Percentiles rank a stretch among this genome's conserved stretches.
These are phyloP conservation scores for Phytophthora sansomeana DNA, from an alignment of 352 stramenopile species.

Conservation along the genomic window DNA sequence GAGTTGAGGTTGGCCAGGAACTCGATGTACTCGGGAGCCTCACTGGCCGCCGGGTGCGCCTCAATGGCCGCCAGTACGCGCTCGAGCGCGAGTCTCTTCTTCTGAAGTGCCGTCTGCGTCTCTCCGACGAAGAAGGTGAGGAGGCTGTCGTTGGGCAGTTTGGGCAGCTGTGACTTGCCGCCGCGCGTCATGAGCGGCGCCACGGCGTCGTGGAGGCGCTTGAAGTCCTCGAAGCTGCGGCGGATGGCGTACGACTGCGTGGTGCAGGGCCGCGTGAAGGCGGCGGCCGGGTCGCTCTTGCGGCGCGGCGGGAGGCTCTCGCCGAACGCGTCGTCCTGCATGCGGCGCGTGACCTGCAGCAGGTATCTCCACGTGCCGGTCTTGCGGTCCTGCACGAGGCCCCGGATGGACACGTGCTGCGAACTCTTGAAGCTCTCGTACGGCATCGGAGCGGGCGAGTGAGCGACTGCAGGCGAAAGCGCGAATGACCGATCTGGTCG, in stretches of 20 bases:
- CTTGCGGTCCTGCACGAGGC: conserved; percentile 56
- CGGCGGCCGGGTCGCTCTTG: conserved; percentile 21
- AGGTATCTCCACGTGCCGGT: conserved; percentile 69
- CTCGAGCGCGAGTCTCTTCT: conserved; percentile 61
- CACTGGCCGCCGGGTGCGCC: conserved; percentile 63
- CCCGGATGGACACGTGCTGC: conserved; percentile 59
- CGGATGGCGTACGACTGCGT: conserved; percentile 72
- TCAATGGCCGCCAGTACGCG: conserved; percentile 63
- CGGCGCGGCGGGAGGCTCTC: not conserved
- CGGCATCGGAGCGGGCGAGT: conserved; percentile 47
- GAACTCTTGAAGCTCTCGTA: conserved; percentile 79
- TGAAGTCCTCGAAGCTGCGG: conserved; percentile 81
- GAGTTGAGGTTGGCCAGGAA: conserved; percentile 71
- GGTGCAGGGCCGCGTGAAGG: conserved; percentile 33
- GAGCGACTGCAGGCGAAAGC: not conserved
- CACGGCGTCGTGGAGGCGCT: conserved; percentile 69
- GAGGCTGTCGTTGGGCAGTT: conserved; percentile 71
- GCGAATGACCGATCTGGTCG: not conserved
- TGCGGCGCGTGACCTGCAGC: conserved; percentile 63
- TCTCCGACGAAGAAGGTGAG: conserved; percentile 80
- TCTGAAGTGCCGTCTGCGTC: conserved; percentile 73
- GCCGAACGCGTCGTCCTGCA: conserved; percentile 29
- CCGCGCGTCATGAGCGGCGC: conserved; percentile 69
- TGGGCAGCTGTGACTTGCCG: conserved; percentile 43
- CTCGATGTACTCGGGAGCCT: conserved; percentile 69